These are phyloP conservation scores for Fusarium subglutinans DNA, from an alignment of 2,329 filamentous ascomycete genomes.

Conservation along the genomic window DNA sequence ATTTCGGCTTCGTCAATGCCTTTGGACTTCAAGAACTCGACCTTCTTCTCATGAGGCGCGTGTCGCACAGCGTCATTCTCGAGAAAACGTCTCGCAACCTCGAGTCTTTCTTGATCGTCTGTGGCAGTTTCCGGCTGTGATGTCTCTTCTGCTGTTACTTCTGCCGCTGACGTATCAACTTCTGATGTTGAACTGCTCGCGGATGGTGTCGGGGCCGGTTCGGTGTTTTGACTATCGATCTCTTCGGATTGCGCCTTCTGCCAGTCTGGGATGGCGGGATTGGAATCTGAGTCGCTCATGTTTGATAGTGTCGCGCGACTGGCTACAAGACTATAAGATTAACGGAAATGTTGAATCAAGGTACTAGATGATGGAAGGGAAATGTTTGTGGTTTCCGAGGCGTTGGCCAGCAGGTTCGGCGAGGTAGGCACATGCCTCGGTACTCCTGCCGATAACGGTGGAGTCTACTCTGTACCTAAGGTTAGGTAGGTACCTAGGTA, in stretches of 20 bases:
- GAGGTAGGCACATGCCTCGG: constrained; percentile 43
- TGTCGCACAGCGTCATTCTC: constrained; percentile 76
- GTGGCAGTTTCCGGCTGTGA: neutral
- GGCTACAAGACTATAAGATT: neutral
- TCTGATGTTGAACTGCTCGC: constrained; percentile 25
- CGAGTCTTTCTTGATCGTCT: constrained; percentile 47
- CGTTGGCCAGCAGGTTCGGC: constrained; percentile 42
- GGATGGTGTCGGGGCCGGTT: constrained; percentile 31
- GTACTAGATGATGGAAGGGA: neutral
- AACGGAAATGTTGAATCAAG: neutral
- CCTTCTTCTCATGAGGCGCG: constrained; percentile 76
- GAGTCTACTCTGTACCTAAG: neutral
- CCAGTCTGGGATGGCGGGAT: constrained; percentile 46
- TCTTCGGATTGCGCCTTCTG: constrained; percentile 40
- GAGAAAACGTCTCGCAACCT: constrained; percentile 80
- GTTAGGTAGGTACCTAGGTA: no score
- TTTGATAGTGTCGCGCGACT: neutral
- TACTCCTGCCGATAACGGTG: constrained; percentile 37
- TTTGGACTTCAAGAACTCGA: constrained; percentile 80
- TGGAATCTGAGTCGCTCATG: constrained; percentile 49
- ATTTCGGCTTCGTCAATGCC: constrained; percentile 75
- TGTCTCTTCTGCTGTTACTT: constrained; percentile 1
- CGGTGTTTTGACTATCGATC: constrained; percentile 24
- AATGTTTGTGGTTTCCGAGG: constrained; percentile 23
- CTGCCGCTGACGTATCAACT: constrained; percentile 20